Conservation (phyloP, 2,329 filamentous ascomycete genomes). For the Graphilbum ipis-grandicollis region DNA sequence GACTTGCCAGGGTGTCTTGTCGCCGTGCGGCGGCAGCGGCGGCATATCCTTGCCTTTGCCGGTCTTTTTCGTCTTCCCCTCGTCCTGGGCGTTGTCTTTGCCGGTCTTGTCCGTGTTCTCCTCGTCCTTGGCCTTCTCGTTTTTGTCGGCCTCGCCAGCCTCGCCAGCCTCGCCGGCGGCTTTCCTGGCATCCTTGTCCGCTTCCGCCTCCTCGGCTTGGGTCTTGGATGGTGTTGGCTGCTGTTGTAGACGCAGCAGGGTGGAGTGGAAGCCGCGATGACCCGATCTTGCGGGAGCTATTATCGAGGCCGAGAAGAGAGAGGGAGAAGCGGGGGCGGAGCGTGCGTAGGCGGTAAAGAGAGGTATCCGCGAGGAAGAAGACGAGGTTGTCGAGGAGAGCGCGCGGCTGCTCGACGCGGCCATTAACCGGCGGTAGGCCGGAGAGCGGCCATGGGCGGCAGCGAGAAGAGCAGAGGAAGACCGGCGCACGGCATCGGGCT, state of each 20-base stretch:
- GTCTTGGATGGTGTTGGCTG: constrained; percentile 3
- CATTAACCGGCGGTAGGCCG: constrained; percentile 30
- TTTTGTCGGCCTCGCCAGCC: constrained; percentile 21
- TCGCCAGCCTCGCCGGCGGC: constrained; percentile 18
- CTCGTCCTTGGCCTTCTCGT: constrained; percentile 25
- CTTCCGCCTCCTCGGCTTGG: constrained; percentile 15
- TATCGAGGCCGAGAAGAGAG: constrained; percentile 14
- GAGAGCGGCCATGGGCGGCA: constrained; percentile 22
- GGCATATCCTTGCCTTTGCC: constrained; percentile 52
- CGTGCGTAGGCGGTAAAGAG: neutral
- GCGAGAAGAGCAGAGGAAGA: constrained; percentile 21
- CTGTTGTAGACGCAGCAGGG: constrained; percentile 11
- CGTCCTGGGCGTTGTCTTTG: too few relatives aligned
- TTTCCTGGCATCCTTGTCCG: constrained; percentile 13
- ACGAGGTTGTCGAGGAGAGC: constrained; percentile 6
- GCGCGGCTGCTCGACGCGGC: constrained; percentile 10
- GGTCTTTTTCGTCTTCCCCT: constrained; percentile 29
- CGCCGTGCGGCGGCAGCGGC: constrained; percentile 87
- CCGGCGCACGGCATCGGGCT: constrained; percentile 15
- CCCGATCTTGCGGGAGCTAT: too few relatives aligned
- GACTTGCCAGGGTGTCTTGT: constrained; percentile 97
- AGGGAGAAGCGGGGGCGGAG: constrained; percentile 23
- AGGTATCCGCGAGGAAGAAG: constrained; percentile 10
- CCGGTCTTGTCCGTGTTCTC: constrained; percentile 28
- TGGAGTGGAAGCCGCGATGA: constrained; percentile 19